phyloP scores from a whole-genome alignment of 495 filamentous ascomycete species.

The Pseudomonodictys pantanalensis region DNA sequence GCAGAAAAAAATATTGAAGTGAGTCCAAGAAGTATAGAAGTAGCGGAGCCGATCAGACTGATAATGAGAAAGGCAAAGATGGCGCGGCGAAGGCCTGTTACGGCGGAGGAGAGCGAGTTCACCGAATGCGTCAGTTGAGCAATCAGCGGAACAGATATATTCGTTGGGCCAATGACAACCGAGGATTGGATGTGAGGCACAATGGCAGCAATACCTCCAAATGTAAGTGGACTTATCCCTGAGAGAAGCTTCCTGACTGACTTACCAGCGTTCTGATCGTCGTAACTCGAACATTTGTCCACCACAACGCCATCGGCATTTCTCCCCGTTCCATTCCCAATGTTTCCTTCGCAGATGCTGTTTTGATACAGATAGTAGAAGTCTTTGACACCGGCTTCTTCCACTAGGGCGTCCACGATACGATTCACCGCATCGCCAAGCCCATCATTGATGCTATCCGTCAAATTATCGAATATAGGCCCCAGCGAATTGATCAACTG shows the following conservation, averaged over 20 bases:
- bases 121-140: neutral
- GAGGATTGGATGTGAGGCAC: constrained; percentile 2
- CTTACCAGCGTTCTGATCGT: neutral
- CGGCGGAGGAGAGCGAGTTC: neutral
- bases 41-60: constrained; percentile 3
- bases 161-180: constrained; percentile 12
- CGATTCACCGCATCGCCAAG: constrained; percentile 1
- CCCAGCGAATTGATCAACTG: neutral
- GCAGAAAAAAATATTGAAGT: constrained; percentile 1
- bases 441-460: constrained; percentile 1
- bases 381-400: neutral
- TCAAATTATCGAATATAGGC: constrained; percentile 3
- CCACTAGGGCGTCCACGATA: neutral
- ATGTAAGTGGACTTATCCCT: neutral
- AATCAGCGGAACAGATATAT: constrained; percentile 12
- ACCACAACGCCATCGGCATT: neutral
- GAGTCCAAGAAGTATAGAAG: neutral
- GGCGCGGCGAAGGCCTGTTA: neutral
- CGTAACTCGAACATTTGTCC: constrained; percentile 3
- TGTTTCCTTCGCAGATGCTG: neutral
- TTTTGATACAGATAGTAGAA: constrained; percentile 4
- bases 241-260: neutral
- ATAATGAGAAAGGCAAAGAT: constrained; percentile 15
- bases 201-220: neutral
- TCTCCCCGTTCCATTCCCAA: neutral